phyloP scores from a whole-genome alignment of 257 asterid species.

The Solanum pimpinellifolium region DNA sequence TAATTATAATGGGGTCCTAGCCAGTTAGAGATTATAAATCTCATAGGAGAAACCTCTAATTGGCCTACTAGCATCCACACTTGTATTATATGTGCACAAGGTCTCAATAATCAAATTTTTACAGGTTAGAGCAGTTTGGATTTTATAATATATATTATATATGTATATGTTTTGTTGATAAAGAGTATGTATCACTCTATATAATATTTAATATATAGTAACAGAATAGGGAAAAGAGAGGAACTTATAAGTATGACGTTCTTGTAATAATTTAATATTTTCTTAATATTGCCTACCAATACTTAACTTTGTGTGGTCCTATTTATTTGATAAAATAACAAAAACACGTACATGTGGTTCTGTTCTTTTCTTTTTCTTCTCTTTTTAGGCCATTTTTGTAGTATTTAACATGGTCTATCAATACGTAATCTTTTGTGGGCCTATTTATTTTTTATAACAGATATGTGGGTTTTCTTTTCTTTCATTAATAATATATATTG shows the following conservation, averaged over 20 bases:
- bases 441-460: not conserved
- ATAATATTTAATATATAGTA: too few relatives aligned
- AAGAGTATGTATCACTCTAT: not conserved
- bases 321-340: too few relatives aligned
- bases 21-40: not conserved
- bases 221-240: not conserved
- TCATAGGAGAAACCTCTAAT: not conserved
- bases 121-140: not conserved
- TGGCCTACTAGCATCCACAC: not conserved
- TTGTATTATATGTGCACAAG: not conserved
- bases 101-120: not conserved
- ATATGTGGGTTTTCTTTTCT: not conserved
- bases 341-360: not conserved
- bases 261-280: not conserved
- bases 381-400: not conserved
- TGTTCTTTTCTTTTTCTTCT: not conserved
- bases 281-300: not conserved
- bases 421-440: not conserved
- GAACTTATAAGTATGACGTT: not conserved
- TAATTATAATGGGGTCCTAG: not conserved
- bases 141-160: too few relatives aligned
- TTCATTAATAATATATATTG: too few relatives aligned
- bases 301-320: not conserved
- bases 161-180: not conserved
- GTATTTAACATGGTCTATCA: not conserved